Evolutionary conservation across 345 rosid species (phyloP), one percentile per base, ranked within the genome.

Genomic region (Heritiera fomes): DNA sequence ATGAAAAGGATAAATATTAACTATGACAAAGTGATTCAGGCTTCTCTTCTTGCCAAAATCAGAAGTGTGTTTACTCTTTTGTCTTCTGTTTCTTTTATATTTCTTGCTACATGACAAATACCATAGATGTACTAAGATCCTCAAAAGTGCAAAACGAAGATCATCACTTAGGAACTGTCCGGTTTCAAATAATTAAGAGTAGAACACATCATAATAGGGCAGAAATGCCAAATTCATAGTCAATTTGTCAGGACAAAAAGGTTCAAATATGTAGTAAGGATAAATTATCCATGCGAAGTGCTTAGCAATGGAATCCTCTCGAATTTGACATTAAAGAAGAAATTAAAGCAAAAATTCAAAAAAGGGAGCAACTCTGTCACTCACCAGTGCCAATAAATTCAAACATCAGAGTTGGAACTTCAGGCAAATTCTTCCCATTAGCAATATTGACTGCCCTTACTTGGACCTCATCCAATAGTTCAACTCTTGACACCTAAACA

Each of bases 311-410:
- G 20, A 53, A 15, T 50, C 47, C 56, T 23, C 40, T 32, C 40
- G 6, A 6, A 6, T 32, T 47, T 20, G 53, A 11, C 34, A 45
- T 68, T 45, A 45, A 41, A 17, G 50, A 68, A 45, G 53, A 68
- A 45, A 68, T 68, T 45, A 6, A 47, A 46, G 73, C 4, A 23
- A 69, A 13, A 68, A 47, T 6, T 13, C 30, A 18, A 47, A 9
- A 46, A 49, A 1, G 5, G 46, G 63, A 55, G 68, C 55, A 52
- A 53, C 18, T 78, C 47, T 18, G 49, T 43, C 47, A 72, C 75
- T 87, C 73, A 93, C 99, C 93, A 52, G 99, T 95, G 83, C 99
- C 97, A 32, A 92, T 83, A 81, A 93, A 91, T 81, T 95, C 99
- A 71, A 95, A 95, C 98, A 95, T 92, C 87, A 95, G 77, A 73